Base-by-base conservation (phyloP, 768 basidiomycete genomes). In the Boletus eberwhitei region DNA sequence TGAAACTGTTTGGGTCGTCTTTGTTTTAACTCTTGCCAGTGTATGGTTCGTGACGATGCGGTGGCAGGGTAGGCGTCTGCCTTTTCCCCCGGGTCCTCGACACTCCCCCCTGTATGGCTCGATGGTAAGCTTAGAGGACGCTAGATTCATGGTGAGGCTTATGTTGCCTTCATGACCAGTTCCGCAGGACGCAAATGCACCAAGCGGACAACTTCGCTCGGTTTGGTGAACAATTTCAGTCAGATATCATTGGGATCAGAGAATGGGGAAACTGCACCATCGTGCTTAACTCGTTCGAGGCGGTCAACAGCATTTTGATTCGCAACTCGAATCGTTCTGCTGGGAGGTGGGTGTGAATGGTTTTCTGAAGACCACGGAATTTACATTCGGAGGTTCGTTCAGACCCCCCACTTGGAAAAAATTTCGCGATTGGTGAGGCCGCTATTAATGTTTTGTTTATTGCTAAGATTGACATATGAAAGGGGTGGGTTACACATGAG, bases 201-300 rank as follows among this genome's bases (percentile, higher is more conserved):
- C 52, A 53, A 39, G 52, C 44, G 16, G 44, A 53, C 37, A 53
- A 53, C 17, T 53, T 53, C n/a, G 36, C 44, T 45, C 52, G 31
- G 36, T 53, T 53, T 24, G 44, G 43, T 17, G 26, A 53, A 53
- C 37, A 39, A n/a, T 39, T 45, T 24, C 43, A 46, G 19, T 53
- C 52, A 7, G 52, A 53, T 24, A 39, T 53, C 14, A 45, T 53
- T 5, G 52, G 52, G 11, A 53, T 53, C 44, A 46, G 7, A 39
- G 52, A 53, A 46, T 53, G 52, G 52, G 44, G 52, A 17, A 46
- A 32, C 21, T 53, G 52, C 31, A 46, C 52, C 35, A 39, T 53
- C 4, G 52, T 53, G 16, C 52, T 53, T 21, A 53, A 46, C 16
- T 53, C 52, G n/a, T 53, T 53, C 36, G 52, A 53, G 26, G 52